A percentile compares a stretch with the other conserved stretches of the same genome.
Evolutionary conservation across 2,329 filamentous ascomycete species (phyloP).

Genomic region (Ophiostoma australiae): DNA sequence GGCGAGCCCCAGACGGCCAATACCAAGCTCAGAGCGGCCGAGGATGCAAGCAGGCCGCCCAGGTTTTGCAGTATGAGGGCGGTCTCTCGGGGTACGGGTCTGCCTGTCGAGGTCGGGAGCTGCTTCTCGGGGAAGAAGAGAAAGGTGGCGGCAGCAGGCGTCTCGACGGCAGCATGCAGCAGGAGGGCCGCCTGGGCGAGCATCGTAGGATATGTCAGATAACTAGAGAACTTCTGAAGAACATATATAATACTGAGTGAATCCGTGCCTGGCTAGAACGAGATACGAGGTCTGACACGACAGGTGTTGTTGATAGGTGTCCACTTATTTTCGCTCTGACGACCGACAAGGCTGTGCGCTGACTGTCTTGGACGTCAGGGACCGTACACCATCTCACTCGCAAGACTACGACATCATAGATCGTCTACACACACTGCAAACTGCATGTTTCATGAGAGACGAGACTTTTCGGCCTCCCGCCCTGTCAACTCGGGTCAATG

Average conservation of each 20-base stretch:
- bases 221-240: no score
- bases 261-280: neutral
- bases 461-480: neutral
- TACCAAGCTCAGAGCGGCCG: slow-evolving; percentile 41
- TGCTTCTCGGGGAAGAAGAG: slow-evolving; percentile 41
- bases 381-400: neutral
- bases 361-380: slow-evolving; percentile 1
- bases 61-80: slow-evolving; percentile 44
- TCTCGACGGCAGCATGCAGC: slow-evolving; percentile 27
- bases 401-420: no score
- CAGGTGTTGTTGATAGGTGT: neutral
- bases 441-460: neutral
- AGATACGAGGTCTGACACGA: neutral
- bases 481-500: neutral
- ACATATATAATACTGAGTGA: no score
- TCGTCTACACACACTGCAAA: neutral
- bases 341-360: neutral
- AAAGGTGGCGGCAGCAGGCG: slow-evolving; percentile 43
- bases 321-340: neutral
- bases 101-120: slow-evolving; percentile 35
- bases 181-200: slow-evolving; percentile 23
- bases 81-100: slow-evolving; percentile 32
- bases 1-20: slow-evolving; percentile 32
- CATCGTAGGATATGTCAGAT: neutral
- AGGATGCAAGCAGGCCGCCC: slow-evolving; percentile 45